phyloP scores from a whole-genome alignment of 1,139 yeast genomes.

The Sugiyamaella grinbergsii region DNA sequence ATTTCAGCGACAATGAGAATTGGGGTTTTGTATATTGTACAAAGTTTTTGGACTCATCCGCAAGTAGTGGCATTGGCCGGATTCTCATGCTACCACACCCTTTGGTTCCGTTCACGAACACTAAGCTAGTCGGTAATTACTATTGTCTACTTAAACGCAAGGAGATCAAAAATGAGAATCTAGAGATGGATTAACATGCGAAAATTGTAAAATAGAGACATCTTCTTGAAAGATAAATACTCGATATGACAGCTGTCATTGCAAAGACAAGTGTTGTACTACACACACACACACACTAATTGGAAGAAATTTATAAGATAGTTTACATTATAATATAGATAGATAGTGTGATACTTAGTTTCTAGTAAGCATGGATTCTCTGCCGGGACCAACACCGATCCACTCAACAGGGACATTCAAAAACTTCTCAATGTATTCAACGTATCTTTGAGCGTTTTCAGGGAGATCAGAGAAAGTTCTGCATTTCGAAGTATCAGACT shows the following conservation, averaged over 20 bases:
- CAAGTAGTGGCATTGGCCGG: slow-evolving; percentile 47
- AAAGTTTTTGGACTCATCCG: slow-evolving; percentile 43
- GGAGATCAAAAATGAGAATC: no score
- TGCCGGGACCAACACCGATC: slow-evolving; percentile 99
- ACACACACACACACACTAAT: no score
- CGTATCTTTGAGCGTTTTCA: slow-evolving; percentile 78
- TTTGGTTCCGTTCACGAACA: slow-evolving; percentile 30
- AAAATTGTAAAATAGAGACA: no score
- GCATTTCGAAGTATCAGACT: slow-evolving; percentile 74
- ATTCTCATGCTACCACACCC: slow-evolving; percentile 43
- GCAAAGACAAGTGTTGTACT: no score
- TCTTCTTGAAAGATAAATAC: no score
- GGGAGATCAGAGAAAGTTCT: slow-evolving; percentile 78
- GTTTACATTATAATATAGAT: no score
- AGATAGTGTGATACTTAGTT: no score
- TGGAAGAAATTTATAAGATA: no score
- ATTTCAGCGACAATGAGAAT: slow-evolving; percentile 29
- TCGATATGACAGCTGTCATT: no score
- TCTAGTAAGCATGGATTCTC: slow-evolving; percentile 53
- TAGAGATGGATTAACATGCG: no score
- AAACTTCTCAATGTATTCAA: slow-evolving; percentile 81
- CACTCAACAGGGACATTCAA: slow-evolving; percentile 84
- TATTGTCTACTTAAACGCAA: slow-evolving; percentile 36
- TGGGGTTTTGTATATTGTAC: slow-evolving; percentile 44
- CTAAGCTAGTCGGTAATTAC: slow-evolving; percentile 35